phyloP scores from a whole-genome alignment of 495 filamentous ascomycete species.

The Aspergillus indologenus region DNA sequence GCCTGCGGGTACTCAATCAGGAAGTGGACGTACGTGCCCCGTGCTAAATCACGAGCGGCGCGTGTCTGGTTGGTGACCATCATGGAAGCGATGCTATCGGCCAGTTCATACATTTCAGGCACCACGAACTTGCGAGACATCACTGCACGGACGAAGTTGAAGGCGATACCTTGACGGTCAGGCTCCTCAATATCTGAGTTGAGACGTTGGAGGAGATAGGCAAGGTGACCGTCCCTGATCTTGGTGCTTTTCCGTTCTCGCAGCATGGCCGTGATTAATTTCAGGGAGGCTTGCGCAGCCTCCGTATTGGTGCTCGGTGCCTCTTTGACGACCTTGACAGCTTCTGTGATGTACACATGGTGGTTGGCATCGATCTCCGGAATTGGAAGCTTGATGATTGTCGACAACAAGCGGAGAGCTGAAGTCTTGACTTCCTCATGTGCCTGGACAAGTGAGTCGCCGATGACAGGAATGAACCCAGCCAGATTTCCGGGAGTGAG shows the following conservation, averaged over 20 bases:
- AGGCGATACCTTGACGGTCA: conserved; percentile 82
- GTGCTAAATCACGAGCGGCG: conserved; percentile 77
- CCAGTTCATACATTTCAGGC: conserved; percentile 81
- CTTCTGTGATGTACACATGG: conserved; percentile 76
- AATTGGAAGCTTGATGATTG: conserved; percentile 81
- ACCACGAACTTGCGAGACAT: conserved; percentile 82
- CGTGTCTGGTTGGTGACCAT: conserved; percentile 95
- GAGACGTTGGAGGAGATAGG: conserved; percentile 77
- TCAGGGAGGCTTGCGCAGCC: conserved; percentile 78
- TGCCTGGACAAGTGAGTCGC: conserved; percentile 73
- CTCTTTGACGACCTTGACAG: conserved; percentile 73
- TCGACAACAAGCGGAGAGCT: conserved; percentile 74
- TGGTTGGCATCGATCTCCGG: conserved; percentile 64
- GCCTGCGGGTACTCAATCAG: conserved; percentile 91
- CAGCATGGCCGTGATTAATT: conserved; percentile 80
- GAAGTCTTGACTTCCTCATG: conserved; percentile 91
- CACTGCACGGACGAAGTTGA: conserved; percentile 86
- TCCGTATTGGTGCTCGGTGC: conserved; percentile 76
- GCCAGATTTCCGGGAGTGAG: conserved; percentile 73
- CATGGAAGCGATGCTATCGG: conserved; percentile 83
- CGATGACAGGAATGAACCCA: conserved; percentile 83
- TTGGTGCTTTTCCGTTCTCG: conserved; percentile 70
- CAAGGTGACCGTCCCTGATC: conserved; percentile 77
- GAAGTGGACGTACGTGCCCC: conserved; percentile 90
- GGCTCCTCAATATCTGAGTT: conserved; percentile 91